A percentile compares a stretch with the other conserved stretches of the same genome.
These are phyloP conservation scores for Venustampulla echinocandica DNA, from an alignment of 495 filamentous ascomycete species.

Conservation along the genomic window DNA sequence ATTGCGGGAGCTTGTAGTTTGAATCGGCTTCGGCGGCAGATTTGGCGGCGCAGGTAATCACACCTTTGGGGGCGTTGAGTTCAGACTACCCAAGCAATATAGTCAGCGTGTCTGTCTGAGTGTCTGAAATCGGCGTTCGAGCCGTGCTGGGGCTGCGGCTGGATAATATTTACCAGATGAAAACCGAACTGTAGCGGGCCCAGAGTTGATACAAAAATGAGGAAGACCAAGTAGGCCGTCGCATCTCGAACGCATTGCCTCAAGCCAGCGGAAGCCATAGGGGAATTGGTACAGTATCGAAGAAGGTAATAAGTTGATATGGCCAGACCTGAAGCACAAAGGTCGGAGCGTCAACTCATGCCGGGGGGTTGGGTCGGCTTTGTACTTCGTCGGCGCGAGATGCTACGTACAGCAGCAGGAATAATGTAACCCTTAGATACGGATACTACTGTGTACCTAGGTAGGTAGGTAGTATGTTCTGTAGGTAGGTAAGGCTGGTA, in stretches of 20 bases:
- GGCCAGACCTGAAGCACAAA: too few species aligned
- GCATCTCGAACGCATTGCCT: slow-evolving; percentile 29
- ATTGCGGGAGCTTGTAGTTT: slow-evolving; percentile 50
- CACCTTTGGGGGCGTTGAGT: slow-evolving; percentile 86
- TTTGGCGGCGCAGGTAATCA: slow-evolving; percentile 70
- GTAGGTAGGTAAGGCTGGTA: too few species aligned
- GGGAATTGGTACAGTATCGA: too few species aligned
- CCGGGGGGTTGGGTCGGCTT: too few species aligned
- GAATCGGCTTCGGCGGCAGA: slow-evolving; percentile 33
- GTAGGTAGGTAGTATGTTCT: too few species aligned
- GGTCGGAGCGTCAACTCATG: too few species aligned
- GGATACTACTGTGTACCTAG: too few species aligned
- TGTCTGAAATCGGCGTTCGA: slow-evolving; percentile 1
- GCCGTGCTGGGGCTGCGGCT: too few species aligned
- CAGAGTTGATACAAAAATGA: slow-evolving; percentile 54
- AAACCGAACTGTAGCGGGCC: slow-evolving; percentile 91
- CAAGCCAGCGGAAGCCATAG: slow-evolving; percentile 20
- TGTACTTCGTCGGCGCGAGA: too few species aligned
- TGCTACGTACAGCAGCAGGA: too few species aligned
- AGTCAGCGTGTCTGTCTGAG: neutral
- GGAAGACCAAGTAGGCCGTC: slow-evolving; percentile 56
- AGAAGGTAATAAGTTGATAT: too few species aligned
- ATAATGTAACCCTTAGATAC: too few species aligned
- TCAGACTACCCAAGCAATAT: slow-evolving; percentile 57
- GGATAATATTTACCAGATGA: slow-evolving; percentile 82